Evolutionary conservation across 495 filamentous ascomycete species (phyloP), one percentile per base, ranked within the genome.

Genomic region (Hypoxylon trugodes): DNA sequence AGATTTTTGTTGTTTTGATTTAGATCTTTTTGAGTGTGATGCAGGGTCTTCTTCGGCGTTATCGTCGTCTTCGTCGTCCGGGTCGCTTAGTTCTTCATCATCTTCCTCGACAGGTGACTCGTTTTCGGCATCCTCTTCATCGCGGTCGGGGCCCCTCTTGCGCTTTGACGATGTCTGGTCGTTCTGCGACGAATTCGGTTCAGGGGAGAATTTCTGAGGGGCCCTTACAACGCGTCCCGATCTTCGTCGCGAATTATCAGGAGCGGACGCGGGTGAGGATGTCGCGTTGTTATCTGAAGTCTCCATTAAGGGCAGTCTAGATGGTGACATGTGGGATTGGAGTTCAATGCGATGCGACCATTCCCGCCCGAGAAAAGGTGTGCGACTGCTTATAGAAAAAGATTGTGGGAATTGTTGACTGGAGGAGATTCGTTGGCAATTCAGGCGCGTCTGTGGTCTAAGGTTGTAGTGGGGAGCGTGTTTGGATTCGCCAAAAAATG

Each of bases 201-300:
- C 76, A 26, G 81, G 78, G 36, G 76, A 82, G 76, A 87, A 91
- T 36, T 87, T 82, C 66, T 86, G 82, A 46, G 91, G 91, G 59
- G 84, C 87, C 64, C 88, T 90, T 61, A 87, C 84, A 76, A 87
- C 86, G 77, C 93, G 90, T 78, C 90, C 90, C 42, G 92, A 96
- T 69, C 90, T 90, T 73, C 93, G 86, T 71, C 89, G 79, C 45
- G 73, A 70, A 33, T 78, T 74, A 43, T 74, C 77, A 51, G 76
- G 75, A 46, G 73, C 72, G n/a, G 66, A 66, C 52, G 67, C 70
- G 63, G 79, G 77, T 26, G 82, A 81, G 60, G 74, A 81, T 73
- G 85, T 81, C 63, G 84, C 80, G 66, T 80, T 80, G 67, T 79
- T 82, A 47, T 86, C 82, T 65, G 84, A 81, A 50, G 81, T 79